phyloP scores from a whole-genome alignment of 345 rosid genomes.

The Isatis tinctoria region DNA sequence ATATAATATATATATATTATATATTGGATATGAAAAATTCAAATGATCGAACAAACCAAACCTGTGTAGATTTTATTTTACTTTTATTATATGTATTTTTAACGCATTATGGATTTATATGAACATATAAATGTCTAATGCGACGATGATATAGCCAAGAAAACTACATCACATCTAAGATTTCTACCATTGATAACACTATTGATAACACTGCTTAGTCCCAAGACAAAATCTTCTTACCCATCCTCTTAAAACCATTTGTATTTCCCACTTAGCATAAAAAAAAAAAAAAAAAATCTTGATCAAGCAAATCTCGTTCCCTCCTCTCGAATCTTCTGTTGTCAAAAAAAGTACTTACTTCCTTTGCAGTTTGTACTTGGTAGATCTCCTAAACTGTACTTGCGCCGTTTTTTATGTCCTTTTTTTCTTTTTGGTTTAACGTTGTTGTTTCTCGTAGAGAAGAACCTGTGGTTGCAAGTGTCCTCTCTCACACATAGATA shows the following conservation, averaged over 20 bases:
- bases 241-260: neutral
- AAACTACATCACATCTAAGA: neutral
- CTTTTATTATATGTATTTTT: neutral
- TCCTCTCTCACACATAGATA: constrained; percentile 70
- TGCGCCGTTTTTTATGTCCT: neutral
- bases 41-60: neutral
- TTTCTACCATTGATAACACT: neutral
- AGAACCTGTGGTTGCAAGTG: constrained; percentile 97
- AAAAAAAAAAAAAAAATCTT: neutral
- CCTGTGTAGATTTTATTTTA: neutral
- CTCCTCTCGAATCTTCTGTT: neutral
- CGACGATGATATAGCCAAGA: neutral
- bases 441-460: constrained; percentile 65
- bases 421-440: constrained; percentile 34
- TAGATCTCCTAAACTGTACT: constrained; percentile 13
- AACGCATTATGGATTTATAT: neutral
- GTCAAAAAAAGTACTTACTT: constrained; percentile 22
- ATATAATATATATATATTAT: no score
- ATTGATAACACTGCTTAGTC: neutral
- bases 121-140: neutral
- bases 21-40: neutral
- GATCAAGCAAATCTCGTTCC: neutral
- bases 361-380: constrained; percentile 21
- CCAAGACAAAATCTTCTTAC: neutral
- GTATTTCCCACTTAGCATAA: neutral